These are phyloP conservation scores for Coemansia interrupta DNA, from an alignment of 192 early-diverging fungal genomes.

Conservation along the genomic window DNA sequence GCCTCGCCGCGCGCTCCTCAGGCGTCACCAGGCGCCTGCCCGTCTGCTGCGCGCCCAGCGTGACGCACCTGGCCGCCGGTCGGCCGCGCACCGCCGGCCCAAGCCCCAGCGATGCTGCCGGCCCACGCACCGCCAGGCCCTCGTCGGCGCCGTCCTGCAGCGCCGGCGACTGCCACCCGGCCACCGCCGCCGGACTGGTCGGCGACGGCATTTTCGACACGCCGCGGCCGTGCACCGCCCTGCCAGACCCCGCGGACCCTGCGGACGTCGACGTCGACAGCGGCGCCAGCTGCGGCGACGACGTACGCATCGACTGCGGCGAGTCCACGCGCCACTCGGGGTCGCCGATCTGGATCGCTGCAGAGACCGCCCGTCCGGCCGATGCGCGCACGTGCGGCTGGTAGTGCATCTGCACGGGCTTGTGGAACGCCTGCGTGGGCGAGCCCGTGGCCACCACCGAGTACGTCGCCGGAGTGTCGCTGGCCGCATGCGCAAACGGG, in stretches of 20 bases:
- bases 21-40: constrained; percentile 33
- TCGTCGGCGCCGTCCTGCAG: constrained; percentile 5
- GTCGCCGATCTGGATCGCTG: constrained; percentile 50
- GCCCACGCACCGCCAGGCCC: neutral
- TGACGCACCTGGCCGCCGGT: constrained; percentile 16
- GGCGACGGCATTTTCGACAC: constrained; percentile 31
- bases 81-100: neutral
- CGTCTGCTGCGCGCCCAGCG: constrained; percentile 26
- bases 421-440: constrained; percentile 2
- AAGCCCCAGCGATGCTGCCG: constrained; percentile 27
- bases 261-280: constrained; percentile 2
- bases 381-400: neutral
- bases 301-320: constrained; percentile 25
- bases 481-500: neutral
- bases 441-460: constrained; percentile 19
- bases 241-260: neutral
- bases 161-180: neutral
- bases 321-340: constrained; percentile 53
- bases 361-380: constrained; percentile 17
- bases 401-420: constrained; percentile 5
- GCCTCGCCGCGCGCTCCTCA: constrained; percentile 45
- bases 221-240: neutral
- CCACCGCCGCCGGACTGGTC: constrained; percentile 18
- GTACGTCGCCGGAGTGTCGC: neutral
- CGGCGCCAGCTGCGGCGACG: constrained; percentile 17